Percentiles rank a stretch among this genome's conserved stretches.
Evolutionary conservation across 805 yeast genomes (phyloP).

Genomic region (Candida tallmaniae): DNA sequence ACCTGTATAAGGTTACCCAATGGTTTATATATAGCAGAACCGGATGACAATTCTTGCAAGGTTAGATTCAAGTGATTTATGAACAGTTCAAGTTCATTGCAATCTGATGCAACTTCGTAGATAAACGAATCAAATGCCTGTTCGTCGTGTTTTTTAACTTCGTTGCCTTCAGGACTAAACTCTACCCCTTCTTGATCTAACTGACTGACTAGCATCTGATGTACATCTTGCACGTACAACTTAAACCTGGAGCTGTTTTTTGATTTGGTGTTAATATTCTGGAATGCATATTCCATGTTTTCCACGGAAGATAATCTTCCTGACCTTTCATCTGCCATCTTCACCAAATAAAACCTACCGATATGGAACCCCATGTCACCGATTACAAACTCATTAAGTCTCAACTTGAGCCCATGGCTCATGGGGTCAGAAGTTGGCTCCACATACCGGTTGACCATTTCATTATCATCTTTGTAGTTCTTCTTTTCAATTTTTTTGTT

Average conservation of each 20-base stretch:
- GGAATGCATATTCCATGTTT: constrained; percentile 20
- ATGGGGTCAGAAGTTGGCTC: constrained; percentile 38
- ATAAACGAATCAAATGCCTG: constrained; percentile 15
- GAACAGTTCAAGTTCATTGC: constrained; percentile 24
- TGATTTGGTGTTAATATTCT: constrained; percentile 3
- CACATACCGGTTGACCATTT: constrained; percentile 21
- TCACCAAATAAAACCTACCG: constrained; percentile 36
- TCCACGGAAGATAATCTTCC: constrained; percentile 36
- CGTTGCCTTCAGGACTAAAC: constrained; percentile 28
- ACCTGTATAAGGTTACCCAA: constrained; percentile 24
- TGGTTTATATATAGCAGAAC: constrained; percentile 24
- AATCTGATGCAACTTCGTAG: constrained; percentile 34
- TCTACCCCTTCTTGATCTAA: constrained; percentile 30
- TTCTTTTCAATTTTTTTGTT: constrained; percentile 27
- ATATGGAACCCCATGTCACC: constrained; percentile 39
- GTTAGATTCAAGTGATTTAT: constrained; percentile 18
- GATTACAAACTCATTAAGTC: constrained; percentile 31
- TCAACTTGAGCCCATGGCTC: constrained; percentile 25
- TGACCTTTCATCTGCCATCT: constrained; percentile 29
- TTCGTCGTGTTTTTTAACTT: constrained; percentile 10
- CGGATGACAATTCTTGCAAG: constrained; percentile 16
- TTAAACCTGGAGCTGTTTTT: constrained; percentile 25
- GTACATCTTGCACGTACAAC: constrained; percentile 39
- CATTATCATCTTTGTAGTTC: constrained; percentile 16
- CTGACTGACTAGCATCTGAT: constrained; percentile 24